Base-by-base conservation (phyloP, 371 early-diverging fungal genomes). In the Mortierella sp. region DNA sequence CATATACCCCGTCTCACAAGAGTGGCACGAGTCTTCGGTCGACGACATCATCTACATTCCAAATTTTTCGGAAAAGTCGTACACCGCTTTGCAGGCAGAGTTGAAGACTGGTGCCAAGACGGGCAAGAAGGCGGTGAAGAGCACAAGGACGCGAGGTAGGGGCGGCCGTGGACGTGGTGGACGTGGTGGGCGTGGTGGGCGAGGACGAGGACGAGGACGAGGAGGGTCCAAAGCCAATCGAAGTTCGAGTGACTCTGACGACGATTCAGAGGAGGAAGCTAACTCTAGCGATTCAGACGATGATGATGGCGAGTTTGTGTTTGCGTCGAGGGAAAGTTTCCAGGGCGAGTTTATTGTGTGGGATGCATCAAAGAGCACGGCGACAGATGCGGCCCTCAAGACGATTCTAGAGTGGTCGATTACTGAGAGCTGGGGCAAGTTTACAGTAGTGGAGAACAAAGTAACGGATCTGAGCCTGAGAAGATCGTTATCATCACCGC, bases 21-120 rank as follows among this genome's bases (percentile, higher is more conserved):
- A 92, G 75, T 93, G 92, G 92, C 93, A 93, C 80, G 91, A 90
- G 54, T 92, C 92, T 1, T 87, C 92, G 68, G 80, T 93, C 8
- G 93, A 93, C 75, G 93, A 92, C 78, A 83, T 93, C 19, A 47
- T 86, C 7, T 86, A 86, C n/a, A 78, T 86, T 44, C 87, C 87
- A 7, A 57, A 75, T 48, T 86, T 86, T 74, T 86, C 87, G 31
- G 60, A 72, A 58, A 68, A 73, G 28, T 82, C 87, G 1, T 86
- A 82, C 71, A 70, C 78, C 14, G 31, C 74, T 13, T 72, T 70
- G 74, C 68, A 55, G 70, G 74, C 77, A 7, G 70, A 74, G 72
- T 78, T 81, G 11, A 54, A 55, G 38, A 28, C 3, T 8, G 44
- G 54, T 8, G 13, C 44, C 65, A 82, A 88, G 38, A 38, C 38